phyloP scores from a whole-genome alignment of 2,329 filamentous ascomycete genomes.

The Colletotrichum navitas region DNA sequence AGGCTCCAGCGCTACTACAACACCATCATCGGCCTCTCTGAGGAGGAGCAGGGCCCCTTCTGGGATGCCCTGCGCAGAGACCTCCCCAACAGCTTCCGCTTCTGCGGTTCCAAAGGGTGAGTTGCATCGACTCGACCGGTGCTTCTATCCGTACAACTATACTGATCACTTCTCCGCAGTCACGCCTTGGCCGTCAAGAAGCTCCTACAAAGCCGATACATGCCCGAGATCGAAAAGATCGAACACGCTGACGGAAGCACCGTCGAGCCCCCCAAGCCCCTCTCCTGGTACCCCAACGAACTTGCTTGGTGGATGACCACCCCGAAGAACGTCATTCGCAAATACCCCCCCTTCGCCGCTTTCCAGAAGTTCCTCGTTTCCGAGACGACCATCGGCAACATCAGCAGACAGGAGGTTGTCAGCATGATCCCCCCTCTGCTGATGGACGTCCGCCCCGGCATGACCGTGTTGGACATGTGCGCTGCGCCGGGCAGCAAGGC shows the following conservation, averaged over 20 bases:
- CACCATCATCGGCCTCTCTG: slow-evolving; percentile 78
- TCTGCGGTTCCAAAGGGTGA: slow-evolving; percentile 93
- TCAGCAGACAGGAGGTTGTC: slow-evolving; percentile 96
- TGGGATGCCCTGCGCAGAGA: slow-evolving; percentile 88
- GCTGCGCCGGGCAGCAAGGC: slow-evolving; percentile 98
- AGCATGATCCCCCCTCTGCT: slow-evolving; percentile 98
- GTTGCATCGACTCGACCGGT: slow-evolving; percentile 38
- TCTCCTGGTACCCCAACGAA: slow-evolving; percentile 94
- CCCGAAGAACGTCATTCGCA: slow-evolving; percentile 93
- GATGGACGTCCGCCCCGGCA: slow-evolving; percentile 90
- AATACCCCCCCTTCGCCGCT: slow-evolving; percentile 91
- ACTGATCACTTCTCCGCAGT: slow-evolving; percentile 55
- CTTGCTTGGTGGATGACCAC: slow-evolving; percentile 99
- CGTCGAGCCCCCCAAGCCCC: slow-evolving; percentile 84
- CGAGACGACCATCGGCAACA: slow-evolving; percentile 96
- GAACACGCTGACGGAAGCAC: slow-evolving; percentile 83
- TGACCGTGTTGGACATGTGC: slow-evolving; percentile 95
- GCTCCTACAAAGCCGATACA: slow-evolving; percentile 87
- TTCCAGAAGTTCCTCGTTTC: slow-evolving; percentile 99
- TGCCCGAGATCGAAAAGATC: slow-evolving; percentile 89
- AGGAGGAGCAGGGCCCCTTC: slow-evolving; percentile 83
- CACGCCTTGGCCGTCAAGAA: slow-evolving; percentile 94
- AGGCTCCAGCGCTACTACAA: slow-evolving; percentile 91
- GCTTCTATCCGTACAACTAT: background rate
- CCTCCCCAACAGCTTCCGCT: slow-evolving; percentile 96